These are phyloP conservation scores for Halocafeteria seosinensis DNA, from an alignment of 108 stramenopile genomes.

Conservation along the genomic window DNA sequence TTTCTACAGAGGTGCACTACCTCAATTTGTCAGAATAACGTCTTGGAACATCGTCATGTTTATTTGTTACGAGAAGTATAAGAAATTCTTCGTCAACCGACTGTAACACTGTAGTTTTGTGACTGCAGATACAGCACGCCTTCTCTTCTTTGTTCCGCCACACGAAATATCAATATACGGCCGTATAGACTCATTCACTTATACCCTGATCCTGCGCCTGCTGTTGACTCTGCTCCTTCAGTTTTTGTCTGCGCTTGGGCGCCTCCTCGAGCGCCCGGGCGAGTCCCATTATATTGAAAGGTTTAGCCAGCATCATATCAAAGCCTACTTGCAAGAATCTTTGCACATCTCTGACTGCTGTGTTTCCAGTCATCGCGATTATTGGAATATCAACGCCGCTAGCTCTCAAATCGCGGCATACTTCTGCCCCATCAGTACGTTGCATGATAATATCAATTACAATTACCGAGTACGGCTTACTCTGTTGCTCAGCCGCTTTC, in stretches of 20 bases:
- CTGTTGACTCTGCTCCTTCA: too few species aligned
- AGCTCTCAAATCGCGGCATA: not conserved
- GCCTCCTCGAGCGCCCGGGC: not conserved
- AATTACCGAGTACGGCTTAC: not conserved
- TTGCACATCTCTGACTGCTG: not conserved
- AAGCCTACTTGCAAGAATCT: not conserved
- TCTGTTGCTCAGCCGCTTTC: not conserved
- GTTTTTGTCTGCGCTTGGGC: not conserved
- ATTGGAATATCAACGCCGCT: not conserved
- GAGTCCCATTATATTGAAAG: not conserved
- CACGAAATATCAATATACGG: too few species aligned
- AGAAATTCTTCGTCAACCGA: too few species aligned
- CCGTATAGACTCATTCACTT: too few species aligned
- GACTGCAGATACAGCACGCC: too few species aligned
- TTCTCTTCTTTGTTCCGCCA: too few species aligned
- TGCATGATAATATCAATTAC: not conserved
- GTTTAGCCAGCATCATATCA: not conserved
- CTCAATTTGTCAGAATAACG: too few species aligned
- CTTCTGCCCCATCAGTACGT: not conserved
- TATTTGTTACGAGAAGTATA: too few species aligned
- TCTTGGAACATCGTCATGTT: too few species aligned
- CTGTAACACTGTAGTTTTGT: too few species aligned
- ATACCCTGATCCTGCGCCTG: too few species aligned
- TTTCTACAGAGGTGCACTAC: too few species aligned
- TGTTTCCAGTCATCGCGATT: not conserved